These are phyloP conservation scores for Trichoderma reesei DNA, from an alignment of 495 filamentous ascomycete genomes.

Conservation along the genomic window DNA sequence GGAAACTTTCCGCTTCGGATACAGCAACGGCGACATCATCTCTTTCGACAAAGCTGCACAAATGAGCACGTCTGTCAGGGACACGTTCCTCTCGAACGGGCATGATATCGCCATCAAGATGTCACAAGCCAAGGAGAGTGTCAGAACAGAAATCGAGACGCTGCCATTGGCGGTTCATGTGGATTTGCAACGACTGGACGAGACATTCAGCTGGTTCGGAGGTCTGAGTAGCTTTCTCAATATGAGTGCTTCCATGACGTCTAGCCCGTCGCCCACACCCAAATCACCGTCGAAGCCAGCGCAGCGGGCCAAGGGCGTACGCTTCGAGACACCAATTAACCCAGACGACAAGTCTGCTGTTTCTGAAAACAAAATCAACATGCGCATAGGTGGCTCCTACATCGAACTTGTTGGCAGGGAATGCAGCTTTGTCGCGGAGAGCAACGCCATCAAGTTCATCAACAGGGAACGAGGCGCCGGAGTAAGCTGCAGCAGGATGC, in stretches of 20 bases:
- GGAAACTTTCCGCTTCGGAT: slow-evolving; percentile 63
- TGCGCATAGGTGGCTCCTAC: slow-evolving; percentile 64
- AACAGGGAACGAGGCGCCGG: slow-evolving; percentile 58
- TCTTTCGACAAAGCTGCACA: slow-evolving; percentile 58
- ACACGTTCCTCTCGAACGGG: slow-evolving; percentile 46
- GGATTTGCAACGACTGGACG: slow-evolving; percentile 75
- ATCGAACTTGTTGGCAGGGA: slow-evolving; percentile 66
- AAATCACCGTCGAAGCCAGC: slow-evolving; percentile 21
- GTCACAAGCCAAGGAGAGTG: slow-evolving; percentile 37
- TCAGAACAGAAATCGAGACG: slow-evolving; percentile 65
- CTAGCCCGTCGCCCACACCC: slow-evolving; percentile 48
- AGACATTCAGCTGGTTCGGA: slow-evolving; percentile 79
- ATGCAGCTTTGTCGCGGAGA: slow-evolving; percentile 62
- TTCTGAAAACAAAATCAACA: slow-evolving; percentile 58
- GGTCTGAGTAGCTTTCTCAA: slow-evolving; percentile 88
- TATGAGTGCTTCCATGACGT: slow-evolving; percentile 73
- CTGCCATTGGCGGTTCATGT: slow-evolving; percentile 67
- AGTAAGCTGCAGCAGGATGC: slow-evolving; percentile 64
- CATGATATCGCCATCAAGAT: slow-evolving; percentile 58
- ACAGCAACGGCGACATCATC: slow-evolving; percentile 60
- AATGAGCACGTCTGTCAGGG: slow-evolving; percentile 62
- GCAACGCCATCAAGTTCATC: slow-evolving; percentile 71
- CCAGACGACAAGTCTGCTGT: slow-evolving; percentile 35
- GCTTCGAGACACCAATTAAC: slow-evolving; percentile 52
- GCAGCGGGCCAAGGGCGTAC: slow-evolving; percentile 52